Conservation (phyloP, 345 rosid genomes). For the Lumnitzera racemosa region DNA sequence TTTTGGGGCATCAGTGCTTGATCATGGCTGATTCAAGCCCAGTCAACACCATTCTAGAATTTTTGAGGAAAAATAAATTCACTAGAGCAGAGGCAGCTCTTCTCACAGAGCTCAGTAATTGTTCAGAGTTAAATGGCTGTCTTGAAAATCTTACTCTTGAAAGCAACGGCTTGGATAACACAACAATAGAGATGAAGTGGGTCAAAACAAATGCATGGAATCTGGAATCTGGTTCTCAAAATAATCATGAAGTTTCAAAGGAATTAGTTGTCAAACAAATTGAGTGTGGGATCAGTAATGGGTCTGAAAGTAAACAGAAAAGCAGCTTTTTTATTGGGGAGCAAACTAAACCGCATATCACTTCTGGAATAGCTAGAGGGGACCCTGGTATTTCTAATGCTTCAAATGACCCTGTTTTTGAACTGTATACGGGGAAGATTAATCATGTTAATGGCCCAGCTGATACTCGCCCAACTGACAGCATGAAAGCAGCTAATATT, state of each 20-base stretch:
- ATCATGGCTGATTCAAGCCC: conserved; percentile 51
- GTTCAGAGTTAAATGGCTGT: conserved; percentile 58
- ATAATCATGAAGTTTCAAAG: conserved; percentile 40
- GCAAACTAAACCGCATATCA: conserved; percentile 31
- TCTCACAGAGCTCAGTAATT: conserved; percentile 55
- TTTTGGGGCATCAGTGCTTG: conserved; percentile 17
- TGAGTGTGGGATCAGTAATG: conserved; percentile 54
- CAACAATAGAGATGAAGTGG: conserved; percentile 25
- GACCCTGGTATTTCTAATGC: conserved; percentile 34
- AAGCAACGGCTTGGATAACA: conserved; percentile 30
- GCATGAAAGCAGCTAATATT: conserved; percentile 17
- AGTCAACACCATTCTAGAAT: conserved; percentile 58
- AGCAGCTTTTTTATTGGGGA: conserved; percentile 38
- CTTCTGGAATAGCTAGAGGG: conserved; percentile 21
- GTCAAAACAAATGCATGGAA: conserved; percentile 11
- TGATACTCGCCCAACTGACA: conserved; percentile 29
- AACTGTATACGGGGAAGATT: conserved; percentile 41
- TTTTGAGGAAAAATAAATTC: conserved; percentile 55
- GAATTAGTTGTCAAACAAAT: conserved; percentile 76
- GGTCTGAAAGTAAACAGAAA: conserved; percentile 50
- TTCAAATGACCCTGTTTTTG: conserved; percentile 36
- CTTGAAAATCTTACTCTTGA: conserved; percentile 45
- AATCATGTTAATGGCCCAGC: conserved; percentile 33
- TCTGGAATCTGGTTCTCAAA: conserved; percentile 29
- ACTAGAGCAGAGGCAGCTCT: conserved; percentile 82